These are phyloP conservation scores for Ormosia semicastrata DNA, from an alignment of 306 rosid genomes.

Conservation along the genomic window DNA sequence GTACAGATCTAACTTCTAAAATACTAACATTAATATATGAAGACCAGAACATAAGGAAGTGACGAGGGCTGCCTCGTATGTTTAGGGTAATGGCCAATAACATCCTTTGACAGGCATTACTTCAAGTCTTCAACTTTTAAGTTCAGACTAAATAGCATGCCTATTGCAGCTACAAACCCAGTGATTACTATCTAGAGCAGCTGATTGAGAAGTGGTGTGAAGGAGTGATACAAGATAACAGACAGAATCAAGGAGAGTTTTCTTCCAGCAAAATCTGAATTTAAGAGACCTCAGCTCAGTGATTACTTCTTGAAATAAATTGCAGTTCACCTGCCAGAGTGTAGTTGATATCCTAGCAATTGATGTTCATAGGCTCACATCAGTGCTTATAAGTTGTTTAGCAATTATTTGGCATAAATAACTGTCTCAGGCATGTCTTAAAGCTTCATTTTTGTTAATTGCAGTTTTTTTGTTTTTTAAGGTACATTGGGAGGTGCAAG, in stretches of 20 bases:
- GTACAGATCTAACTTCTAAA: background rate
- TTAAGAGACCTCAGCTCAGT: slow-evolving; percentile 55
- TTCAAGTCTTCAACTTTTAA: background rate
- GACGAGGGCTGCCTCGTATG: background rate
- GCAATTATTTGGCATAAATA: background rate
- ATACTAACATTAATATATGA: background rate
- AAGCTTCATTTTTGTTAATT: background rate
- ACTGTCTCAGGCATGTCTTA: slow-evolving; percentile 22
- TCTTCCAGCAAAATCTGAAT: slow-evolving; percentile 42
- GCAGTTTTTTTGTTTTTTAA: background rate
- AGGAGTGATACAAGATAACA: slow-evolving; percentile 73
- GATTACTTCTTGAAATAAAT: slow-evolving; percentile 72
- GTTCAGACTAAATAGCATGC: background rate
- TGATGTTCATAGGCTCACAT: slow-evolving; percentile 84
- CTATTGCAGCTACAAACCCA: slow-evolving; percentile 69
- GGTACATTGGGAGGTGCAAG: too few species aligned
- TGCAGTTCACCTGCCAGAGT: slow-evolving; percentile 76
- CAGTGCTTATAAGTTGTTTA: slow-evolving; percentile 39
- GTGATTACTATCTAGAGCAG: slow-evolving; percentile 71
- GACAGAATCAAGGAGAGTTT: slow-evolving; percentile 45
- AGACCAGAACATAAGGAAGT: background rate
- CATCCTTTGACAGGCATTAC: background rate
- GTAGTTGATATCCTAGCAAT: slow-evolving; percentile 67
- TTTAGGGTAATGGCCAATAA: background rate
- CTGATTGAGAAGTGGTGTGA: slow-evolving; percentile 94